These are phyloP conservation scores for Cyclaneusma minus DNA, from an alignment of 2,329 filamentous ascomycete species.

Conservation along the genomic window DNA sequence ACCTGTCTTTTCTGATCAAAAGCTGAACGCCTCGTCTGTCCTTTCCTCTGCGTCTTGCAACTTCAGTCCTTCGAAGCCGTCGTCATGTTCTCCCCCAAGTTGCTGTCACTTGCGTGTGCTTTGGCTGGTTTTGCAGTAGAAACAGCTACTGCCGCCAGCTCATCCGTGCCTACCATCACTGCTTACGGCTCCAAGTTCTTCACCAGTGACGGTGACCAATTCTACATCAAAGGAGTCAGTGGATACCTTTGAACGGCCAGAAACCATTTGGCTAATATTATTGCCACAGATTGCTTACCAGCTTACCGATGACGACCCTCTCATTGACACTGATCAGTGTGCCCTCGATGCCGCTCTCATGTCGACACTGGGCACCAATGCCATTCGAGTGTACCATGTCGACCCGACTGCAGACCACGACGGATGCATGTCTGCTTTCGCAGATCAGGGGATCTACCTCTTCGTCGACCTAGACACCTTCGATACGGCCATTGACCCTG, in stretches of 20 bases:
- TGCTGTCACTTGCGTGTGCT: background rate
- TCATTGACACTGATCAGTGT: constrained; percentile 64
- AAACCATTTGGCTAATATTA: constrained; percentile 5
- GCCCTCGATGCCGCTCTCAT: constrained; percentile 60
- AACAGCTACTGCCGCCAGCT: too few species aligned
- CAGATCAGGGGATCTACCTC: constrained; percentile 67
- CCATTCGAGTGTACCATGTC: constrained; percentile 81
- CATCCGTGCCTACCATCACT: constrained; percentile 33
- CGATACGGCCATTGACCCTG: constrained; percentile 49
- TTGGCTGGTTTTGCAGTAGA: background rate
- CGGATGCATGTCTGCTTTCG: constrained; percentile 69
- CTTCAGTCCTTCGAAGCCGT: too few species aligned
- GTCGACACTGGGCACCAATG: constrained; percentile 66
- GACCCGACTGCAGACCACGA: constrained; percentile 55
- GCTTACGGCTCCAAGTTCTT: constrained; percentile 73
- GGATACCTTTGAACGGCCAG: background rate
- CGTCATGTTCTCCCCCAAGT: background rate
- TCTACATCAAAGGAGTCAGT: constrained; percentile 61
- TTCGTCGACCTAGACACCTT: constrained; percentile 74
- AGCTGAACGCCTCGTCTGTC: too few species aligned
- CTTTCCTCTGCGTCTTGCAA: too few species aligned
- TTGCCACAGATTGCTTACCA: constrained; percentile 56
- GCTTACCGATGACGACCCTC: constrained; percentile 49
- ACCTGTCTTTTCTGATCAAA: too few species aligned
- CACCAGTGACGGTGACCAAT: constrained; percentile 63